Evolutionary conservation across 1,284 basidiomycete genomes (phyloP), one percentile per base, ranked within the genome.

Genomic region (Anthracocystis panici-leucophaei): DNA sequence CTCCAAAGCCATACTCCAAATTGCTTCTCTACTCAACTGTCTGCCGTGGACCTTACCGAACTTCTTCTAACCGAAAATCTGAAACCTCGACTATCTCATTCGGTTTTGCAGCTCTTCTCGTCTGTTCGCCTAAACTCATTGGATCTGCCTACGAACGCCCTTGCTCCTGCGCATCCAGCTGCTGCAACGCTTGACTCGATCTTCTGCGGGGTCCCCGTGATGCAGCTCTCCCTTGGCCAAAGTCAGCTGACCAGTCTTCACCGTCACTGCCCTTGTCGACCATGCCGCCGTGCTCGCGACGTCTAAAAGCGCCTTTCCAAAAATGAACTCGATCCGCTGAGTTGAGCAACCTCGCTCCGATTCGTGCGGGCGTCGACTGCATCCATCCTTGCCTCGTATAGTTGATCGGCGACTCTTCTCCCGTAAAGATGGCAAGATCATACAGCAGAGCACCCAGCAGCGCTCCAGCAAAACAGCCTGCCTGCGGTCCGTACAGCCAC

Each of bases 401-500:
- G 64, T 83, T 84, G 60, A 85, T 59, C 23, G 78, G 73, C 9
- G 79, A 84, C 57, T 86, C 86, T 23, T 73, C 61, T 0, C 86
- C 85, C 18, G 78, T 84, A 66, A 83, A 86, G 53, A 86, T 78
- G 46, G 84, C 75, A 4, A 81, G 52, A 57, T 87, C 85, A 65
- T 86, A 86, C 20, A 86, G 42, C 31, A 83, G 45, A n/a, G 79
- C 80, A 3, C 86, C 86, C 12, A 84, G 54, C 12, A 85, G 48
- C 25, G 76, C 86, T 10, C 86, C 86, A 5, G 63, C 41, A 38
- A 85, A 81, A 52, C 66, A 69, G 18, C 66, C 70, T 12, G 74
- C 27, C 29, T 68, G 45, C 10, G 91, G 89, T 73, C 90, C 91
- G 91, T 92, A 93, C 27, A 92, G 72, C 91, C 91, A 93, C 82